Evolutionary conservation across 345 rosid genomes (phyloP).

Genomic region (Hibiscus mutabilis): DNA sequence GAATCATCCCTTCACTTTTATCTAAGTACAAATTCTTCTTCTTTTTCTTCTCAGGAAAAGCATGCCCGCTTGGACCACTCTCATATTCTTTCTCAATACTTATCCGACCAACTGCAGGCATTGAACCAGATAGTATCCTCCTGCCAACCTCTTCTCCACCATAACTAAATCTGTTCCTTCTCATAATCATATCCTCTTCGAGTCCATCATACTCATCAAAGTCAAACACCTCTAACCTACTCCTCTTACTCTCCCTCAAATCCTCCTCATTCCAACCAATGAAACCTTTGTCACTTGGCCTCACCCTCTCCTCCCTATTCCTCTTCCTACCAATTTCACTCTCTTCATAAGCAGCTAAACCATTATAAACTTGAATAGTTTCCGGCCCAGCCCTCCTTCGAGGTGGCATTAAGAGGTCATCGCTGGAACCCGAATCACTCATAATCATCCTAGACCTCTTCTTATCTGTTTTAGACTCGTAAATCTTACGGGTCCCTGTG

Average conservation of each 20-base stretch:
- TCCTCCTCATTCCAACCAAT: slow-evolving; percentile 35
- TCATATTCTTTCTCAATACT: slow-evolving; percentile 43
- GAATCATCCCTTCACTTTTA: slow-evolving; percentile 32
- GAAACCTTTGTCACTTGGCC: slow-evolving; percentile 31
- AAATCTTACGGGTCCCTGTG: slow-evolving; percentile 23
- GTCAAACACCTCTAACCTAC: slow-evolving; percentile 67
- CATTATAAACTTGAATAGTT: slow-evolving; percentile 41
- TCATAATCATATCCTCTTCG: slow-evolving; percentile 38
- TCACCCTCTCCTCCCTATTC: slow-evolving; percentile 30
- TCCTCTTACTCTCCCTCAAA: slow-evolving; percentile 46
- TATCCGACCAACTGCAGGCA: slow-evolving; percentile 22
- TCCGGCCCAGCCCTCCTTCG: slow-evolving; percentile 38
- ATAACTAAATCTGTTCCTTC: slow-evolving; percentile 34
- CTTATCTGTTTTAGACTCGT: slow-evolving; percentile 38
- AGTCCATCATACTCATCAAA: slow-evolving; percentile 75
- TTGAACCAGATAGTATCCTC: slow-evolving; percentile 41
- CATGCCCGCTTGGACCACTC: slow-evolving; percentile 43
- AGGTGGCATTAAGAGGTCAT: slow-evolving; percentile 46
- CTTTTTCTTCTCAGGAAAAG: slow-evolving; percentile 41
- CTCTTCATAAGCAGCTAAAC: slow-evolving; percentile 34
- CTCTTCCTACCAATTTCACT: slow-evolving; percentile 42
- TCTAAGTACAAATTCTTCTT: slow-evolving; percentile 36
- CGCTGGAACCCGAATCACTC: slow-evolving; percentile 82
- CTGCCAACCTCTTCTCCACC: slow-evolving; percentile 32
- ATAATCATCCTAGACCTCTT: slow-evolving; percentile 56